Conservation (phyloP, 2,329 filamentous ascomycete genomes). For the Phyllosticta capitalensis region DNA sequence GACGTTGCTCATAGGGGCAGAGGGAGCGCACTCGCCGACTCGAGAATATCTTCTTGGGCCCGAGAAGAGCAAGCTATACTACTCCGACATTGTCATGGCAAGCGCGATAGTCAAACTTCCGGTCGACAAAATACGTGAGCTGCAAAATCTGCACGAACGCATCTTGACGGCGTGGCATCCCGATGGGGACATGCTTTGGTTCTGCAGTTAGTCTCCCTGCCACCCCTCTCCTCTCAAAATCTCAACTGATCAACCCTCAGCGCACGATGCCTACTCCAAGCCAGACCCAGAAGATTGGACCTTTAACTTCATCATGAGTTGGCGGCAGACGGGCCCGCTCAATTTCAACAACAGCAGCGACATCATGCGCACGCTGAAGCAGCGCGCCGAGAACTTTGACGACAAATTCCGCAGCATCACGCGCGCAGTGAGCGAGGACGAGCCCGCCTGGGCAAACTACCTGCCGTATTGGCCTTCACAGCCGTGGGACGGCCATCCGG, state of each 20-base stretch:
- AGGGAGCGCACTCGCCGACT: slow-evolving; percentile 18
- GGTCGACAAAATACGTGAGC: slow-evolving; percentile 33
- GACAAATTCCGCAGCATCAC: slow-evolving; percentile 31
- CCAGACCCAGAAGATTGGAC: slow-evolving; percentile 34
- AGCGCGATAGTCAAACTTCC: slow-evolving; percentile 36
- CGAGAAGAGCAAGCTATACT: slow-evolving; percentile 22
- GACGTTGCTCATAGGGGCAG: slow-evolving; percentile 27
- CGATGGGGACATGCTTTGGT: slow-evolving; percentile 28
- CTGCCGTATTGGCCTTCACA: slow-evolving; percentile 27
- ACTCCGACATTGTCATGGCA: slow-evolving; percentile 36
- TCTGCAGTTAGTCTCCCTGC: not conserved
- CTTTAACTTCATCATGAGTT: slow-evolving; percentile 42
- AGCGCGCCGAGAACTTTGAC: slow-evolving; percentile 28
- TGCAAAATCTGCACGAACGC: slow-evolving; percentile 38
- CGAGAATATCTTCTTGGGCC: slow-evolving; percentile 18
- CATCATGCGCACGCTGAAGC: slow-evolving; percentile 23
- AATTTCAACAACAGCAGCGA: slow-evolving; percentile 6
- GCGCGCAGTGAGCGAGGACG: slow-evolving; percentile 25
- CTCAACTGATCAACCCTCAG: not conserved
- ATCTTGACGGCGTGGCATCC: slow-evolving; percentile 37
- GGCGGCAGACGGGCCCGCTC: slow-evolving; percentile 28
- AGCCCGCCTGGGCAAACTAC: slow-evolving; percentile 24
- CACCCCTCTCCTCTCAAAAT: slow-evolving; percentile 29
- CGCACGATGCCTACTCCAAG: slow-evolving; percentile 18
- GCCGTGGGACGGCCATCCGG: slow-evolving; percentile 24